Evolutionary conservation across 768 basidiomycete genomes (phyloP).

Genomic region (Paxillus rubicundulus): DNA sequence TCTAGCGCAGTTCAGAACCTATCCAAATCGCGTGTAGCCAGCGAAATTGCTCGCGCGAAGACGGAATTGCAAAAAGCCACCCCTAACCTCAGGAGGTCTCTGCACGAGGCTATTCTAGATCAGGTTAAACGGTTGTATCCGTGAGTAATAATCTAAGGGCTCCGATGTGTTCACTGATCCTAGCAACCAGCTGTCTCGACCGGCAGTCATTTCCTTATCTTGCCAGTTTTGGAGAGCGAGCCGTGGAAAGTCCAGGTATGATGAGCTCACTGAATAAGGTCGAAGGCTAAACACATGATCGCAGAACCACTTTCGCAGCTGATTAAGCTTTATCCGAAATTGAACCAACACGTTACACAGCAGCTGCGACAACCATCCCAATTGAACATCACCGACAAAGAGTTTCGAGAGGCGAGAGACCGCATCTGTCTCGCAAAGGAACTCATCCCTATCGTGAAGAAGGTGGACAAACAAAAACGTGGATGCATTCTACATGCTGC

Average conservation of each 20-base stretch:
- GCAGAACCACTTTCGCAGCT: conserved; percentile 11
- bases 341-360: not conserved
- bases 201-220: conserved; percentile 9
- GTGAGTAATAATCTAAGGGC: conserved; percentile 6
- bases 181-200: conserved; percentile 15
- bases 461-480: not conserved
- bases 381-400: conserved; percentile 4
- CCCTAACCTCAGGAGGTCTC: conserved; percentile 9
- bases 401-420: conserved; percentile 13
- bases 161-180: not conserved
- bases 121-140: conserved; percentile 20
- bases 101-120: conserved; percentile 28
- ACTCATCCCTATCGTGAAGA: not conserved
- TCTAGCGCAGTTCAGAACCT: conserved; percentile 1
- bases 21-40: not conserved
- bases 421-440: conserved; percentile 13
- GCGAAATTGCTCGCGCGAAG: not conserved
- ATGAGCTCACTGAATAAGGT: no score
- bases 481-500: not conserved
- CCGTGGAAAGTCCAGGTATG: conserved; percentile 6
- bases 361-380: not conserved
- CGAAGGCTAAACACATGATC: not conserved
- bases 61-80: conserved; percentile 7
- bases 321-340: conserved; percentile 14
- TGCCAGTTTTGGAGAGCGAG: not conserved